A percentile compares a stretch with the other conserved stretches of the same genome.
Evolutionary conservation across 768 basidiomycete genomes (phyloP).

Genomic region (Hemileccinum impolitum): DNA sequence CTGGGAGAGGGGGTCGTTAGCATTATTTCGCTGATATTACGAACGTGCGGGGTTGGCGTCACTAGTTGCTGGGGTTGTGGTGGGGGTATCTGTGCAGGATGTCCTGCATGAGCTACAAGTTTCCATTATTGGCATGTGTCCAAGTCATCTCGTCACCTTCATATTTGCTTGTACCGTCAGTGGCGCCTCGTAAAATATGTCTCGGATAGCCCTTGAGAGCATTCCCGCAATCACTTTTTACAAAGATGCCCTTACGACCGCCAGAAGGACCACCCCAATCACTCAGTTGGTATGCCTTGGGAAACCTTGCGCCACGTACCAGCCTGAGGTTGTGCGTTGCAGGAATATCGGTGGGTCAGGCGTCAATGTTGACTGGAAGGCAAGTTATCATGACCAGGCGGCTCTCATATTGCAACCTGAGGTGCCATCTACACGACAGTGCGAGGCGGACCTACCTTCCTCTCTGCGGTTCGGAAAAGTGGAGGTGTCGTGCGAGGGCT

Average conservation of each 20-base stretch:
- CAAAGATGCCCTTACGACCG: constrained; percentile 58
- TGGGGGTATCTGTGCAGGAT: constrained; percentile 69
- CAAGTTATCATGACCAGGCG: constrained; percentile 31
- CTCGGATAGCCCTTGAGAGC: constrained; percentile 65
- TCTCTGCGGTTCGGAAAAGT: constrained; percentile 80
- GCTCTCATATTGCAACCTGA: constrained; percentile 7
- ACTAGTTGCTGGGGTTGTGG: constrained; percentile 86
- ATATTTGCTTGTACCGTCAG: neutral
- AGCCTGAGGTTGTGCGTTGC: constrained; percentile 86
- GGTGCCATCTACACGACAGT: constrained; percentile 42
- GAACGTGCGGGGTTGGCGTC: constrained; percentile 70
- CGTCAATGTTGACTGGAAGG: constrained; percentile 89
- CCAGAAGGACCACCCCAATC: constrained; percentile 64
- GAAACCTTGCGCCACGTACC: constrained; percentile 68
- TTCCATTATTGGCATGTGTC: constrained; percentile 9
- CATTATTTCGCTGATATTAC: constrained; percentile 70
- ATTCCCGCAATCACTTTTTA: constrained; percentile 81
- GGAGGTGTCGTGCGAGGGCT: constrained; percentile 89
- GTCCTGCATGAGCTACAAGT: constrained; percentile 38
- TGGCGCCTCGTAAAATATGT: constrained; percentile 38
- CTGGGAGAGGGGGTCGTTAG: constrained; percentile 92
- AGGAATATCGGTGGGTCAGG: constrained; percentile 74
- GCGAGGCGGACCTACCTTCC: constrained; percentile 86
- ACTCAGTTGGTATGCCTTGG: constrained; percentile 81
- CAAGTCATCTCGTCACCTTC: constrained; percentile 1